phyloP scores from a whole-genome alignment of 768 basidiomycete genomes.

The Porphyrellus cyaneotinctus region DNA sequence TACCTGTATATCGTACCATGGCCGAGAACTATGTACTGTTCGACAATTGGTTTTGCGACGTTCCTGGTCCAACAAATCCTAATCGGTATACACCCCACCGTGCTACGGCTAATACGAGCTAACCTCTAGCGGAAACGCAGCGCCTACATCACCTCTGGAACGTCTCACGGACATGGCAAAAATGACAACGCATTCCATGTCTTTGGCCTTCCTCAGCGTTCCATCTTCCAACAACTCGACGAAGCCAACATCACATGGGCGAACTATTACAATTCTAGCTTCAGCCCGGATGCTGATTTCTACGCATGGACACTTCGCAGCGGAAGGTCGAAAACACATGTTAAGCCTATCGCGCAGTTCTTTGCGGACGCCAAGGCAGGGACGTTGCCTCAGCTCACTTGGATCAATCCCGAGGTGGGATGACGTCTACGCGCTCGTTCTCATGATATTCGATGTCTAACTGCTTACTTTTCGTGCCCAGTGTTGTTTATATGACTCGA shows the following conservation, averaged over 20 bases:
- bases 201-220: slow-evolving; percentile 25
- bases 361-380: slow-evolving; percentile 21
- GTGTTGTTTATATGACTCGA: slow-evolving; percentile 25
- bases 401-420: slow-evolving; percentile 26
- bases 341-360: slow-evolving; percentile 15
- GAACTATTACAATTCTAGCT: slow-evolving; percentile 28
- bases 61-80: slow-evolving; percentile 26
- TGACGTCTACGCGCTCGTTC: background rate
- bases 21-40: slow-evolving; percentile 25
- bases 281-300: slow-evolving; percentile 24
- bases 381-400: slow-evolving; percentile 24
- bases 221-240: slow-evolving; percentile 27
- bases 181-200: slow-evolving; percentile 13
- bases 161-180: slow-evolving; percentile 22
- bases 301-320: slow-evolving; percentile 19
- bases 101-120: background rate
- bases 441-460: background rate
- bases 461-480: background rate
- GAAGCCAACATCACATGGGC: slow-evolving; percentile 23
- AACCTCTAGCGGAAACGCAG: slow-evolving; percentile 1
- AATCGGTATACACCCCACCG: slow-evolving; percentile 13
- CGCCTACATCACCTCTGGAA: slow-evolving; percentile 26
- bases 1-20: slow-evolving; percentile 22
- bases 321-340: slow-evolving; percentile 15
- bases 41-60: slow-evolving; percentile 25